Evolutionary conservation across 78 protist genomes (phyloP).

Genomic region (Dictyostelium brefeldianum): DNA sequence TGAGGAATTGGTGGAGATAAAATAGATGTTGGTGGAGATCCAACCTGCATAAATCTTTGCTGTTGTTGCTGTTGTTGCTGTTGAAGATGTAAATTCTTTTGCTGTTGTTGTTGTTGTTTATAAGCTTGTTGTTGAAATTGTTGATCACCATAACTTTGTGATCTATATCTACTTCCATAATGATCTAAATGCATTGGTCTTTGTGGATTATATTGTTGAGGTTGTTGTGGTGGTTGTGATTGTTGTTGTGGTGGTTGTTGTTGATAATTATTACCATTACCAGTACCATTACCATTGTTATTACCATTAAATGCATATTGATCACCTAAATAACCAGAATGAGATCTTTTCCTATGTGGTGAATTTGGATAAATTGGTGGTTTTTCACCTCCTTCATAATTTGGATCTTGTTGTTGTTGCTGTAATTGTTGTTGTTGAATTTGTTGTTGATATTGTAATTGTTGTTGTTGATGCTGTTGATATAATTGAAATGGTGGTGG

Average conservation of each 20-base stretch:
- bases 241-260: constrained; percentile 12
- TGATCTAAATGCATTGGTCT: constrained; percentile 49
- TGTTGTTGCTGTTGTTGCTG: constrained; percentile 25
- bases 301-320: not conserved
- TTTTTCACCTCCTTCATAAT: constrained; percentile 24
- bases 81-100: constrained; percentile 37
- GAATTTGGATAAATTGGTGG: constrained; percentile 72
- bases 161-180: constrained; percentile 50
- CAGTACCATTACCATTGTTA: not conserved
- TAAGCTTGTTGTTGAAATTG: constrained; percentile 20
- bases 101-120: constrained; percentile 2
- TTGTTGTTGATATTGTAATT: not conserved
- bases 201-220: not conserved
- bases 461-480: constrained; percentile 24
- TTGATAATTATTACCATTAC: not conserved
- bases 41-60: constrained; percentile 24
- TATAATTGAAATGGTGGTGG: not conserved
- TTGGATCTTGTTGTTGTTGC: not conserved
- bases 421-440: not conserved
- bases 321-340: constrained; percentile 31
- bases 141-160: constrained; percentile 77
- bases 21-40: constrained; percentile 6
- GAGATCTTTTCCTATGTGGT: constrained; percentile 81
- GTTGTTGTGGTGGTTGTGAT: not conserved
- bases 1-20: constrained; percentile 65